Conservation (phyloP, 495 filamentous ascomycete species). For the Collariella sp. region DNA sequence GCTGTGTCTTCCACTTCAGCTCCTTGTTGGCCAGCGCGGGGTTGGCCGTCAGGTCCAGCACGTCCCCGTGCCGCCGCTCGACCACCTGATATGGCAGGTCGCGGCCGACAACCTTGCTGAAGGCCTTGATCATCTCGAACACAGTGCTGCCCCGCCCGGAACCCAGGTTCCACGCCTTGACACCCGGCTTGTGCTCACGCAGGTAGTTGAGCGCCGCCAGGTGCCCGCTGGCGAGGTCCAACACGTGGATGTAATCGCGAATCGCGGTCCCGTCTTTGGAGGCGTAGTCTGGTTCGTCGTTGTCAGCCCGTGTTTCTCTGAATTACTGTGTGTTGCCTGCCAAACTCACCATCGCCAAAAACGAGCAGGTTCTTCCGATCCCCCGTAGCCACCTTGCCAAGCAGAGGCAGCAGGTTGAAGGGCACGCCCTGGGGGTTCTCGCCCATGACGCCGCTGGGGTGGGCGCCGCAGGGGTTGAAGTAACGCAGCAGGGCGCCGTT, state of each 20-base stretch:
- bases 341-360: conserved; percentile 75
- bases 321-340: too few relatives aligned
- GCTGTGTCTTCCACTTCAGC: conserved; percentile 85
- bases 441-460: conserved; percentile 95
- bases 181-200: conserved; percentile 78
- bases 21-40: conserved; percentile 78
- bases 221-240: conserved; percentile 84
- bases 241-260: conserved; percentile 72
- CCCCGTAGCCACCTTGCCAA: conserved; percentile 92
- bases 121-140: conserved; percentile 94
- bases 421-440: conserved; percentile 95
- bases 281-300: conserved; percentile 60
- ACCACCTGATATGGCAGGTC: conserved; percentile 83
- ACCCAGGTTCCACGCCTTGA: conserved; percentile 93
- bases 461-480: conserved; percentile 94
- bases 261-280: conserved; percentile 76
- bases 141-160: conserved; percentile 94
- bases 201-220: conserved; percentile 89
- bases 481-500: conserved; percentile 91
- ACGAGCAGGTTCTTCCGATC: conserved; percentile 91
- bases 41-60: conserved; percentile 90
- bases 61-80: conserved; percentile 75
- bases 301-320: neutral
- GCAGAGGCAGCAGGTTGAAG: conserved; percentile 87
- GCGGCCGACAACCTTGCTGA: conserved; percentile 74